Percentiles rank a stretch among this genome's conserved stretches.
phyloP scores from a whole-genome alignment of 257 asterid genomes.

The Galeopsis tetrahit region DNA sequence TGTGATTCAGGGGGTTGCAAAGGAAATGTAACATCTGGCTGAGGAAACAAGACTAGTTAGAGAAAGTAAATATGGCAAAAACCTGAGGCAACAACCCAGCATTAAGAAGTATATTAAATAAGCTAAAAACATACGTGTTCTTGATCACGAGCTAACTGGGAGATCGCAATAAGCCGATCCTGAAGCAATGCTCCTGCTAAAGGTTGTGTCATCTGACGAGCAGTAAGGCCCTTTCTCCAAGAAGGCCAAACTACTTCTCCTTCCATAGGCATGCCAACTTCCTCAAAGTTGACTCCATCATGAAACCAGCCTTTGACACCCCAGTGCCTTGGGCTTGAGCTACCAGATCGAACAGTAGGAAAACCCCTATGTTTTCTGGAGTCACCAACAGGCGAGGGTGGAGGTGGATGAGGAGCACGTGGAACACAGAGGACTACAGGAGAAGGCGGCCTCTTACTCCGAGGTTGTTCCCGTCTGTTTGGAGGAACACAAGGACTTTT shows the following conservation, averaged over 20 bases:
- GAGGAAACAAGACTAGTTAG: slow-evolving; percentile 41
- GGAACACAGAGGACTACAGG: slow-evolving; percentile 99
- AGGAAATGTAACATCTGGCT: slow-evolving; percentile 98
- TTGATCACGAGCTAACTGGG: slow-evolving; percentile 95
- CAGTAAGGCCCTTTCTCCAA: slow-evolving; percentile 93
- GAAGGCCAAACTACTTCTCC: slow-evolving; percentile 98
- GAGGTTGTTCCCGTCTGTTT: slow-evolving; percentile 87
- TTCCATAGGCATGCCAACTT: slow-evolving; percentile 80
- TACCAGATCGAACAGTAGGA: slow-evolving; percentile 96
- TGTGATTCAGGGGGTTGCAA: slow-evolving; percentile 82
- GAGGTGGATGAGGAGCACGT: slow-evolving; percentile 96
- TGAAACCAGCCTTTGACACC: slow-evolving; percentile 98
- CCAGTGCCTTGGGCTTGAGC: slow-evolving; percentile 99
- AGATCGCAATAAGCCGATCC: slow-evolving; percentile 92
- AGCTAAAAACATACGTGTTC: slow-evolving; percentile 70
- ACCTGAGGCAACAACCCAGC: slow-evolving; percentile 23
- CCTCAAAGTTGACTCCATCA: slow-evolving; percentile 88
- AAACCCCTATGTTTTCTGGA: slow-evolving; percentile 92
- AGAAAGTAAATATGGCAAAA: slow-evolving; percentile 25
- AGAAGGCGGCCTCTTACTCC: slow-evolving; percentile 96
- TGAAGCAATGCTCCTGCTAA: slow-evolving; percentile 89
- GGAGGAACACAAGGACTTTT: slow-evolving; percentile 97
- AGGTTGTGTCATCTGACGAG: slow-evolving; percentile 86
- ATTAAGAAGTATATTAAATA: slow-evolving; percentile 22
- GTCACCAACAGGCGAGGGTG: slow-evolving; percentile 94